Base-by-base conservation (phyloP, 1,284 basidiomycete species). In the Binderoboletus segoi region DNA sequence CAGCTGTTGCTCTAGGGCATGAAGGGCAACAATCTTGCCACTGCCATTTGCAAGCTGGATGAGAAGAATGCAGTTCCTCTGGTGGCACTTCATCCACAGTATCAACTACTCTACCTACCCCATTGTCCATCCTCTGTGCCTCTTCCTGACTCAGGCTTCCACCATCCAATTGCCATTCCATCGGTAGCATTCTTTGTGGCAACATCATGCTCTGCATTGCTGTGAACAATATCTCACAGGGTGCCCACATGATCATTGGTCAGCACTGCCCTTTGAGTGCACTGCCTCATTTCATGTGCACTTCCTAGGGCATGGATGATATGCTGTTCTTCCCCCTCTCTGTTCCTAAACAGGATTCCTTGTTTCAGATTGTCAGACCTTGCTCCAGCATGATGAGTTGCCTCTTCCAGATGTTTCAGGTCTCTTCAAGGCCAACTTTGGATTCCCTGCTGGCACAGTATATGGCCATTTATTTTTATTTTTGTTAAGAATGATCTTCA, bases 81-180 rank as follows among this genome's bases (percentile, higher is more conserved):
- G 13, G 13, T 20, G 51, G 54, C 54, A 32, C 61, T 43, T 46
- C 63, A 53, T 42, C 59, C 38, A 44, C 63, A 52, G 51, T 58
- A 56, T 30, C 57, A 53, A 48, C 48, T 53, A 13, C 56, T 70
- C 50, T 72, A 74, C 58, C 70, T 71, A 8, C 77, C 76, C n/a
- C 82, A 85, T 54, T 79, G 85, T 0, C 78, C 85, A 2, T 88
- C 86, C 0, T 86, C 84, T 1, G 86, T 86, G 0, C 86, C 86
- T 1, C 79, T 88, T 1, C 84, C 84, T 0, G 78, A 79, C 54
- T 61, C 69, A 28, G 65, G 71, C 8, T 73, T 74, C 57, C 63
- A n/a, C n/a, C n/a, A 69, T 43, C 67, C 66, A 3, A 80, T 81
- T 37, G 64, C 76, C 7, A 61, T 80, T 12, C 80, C 81, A 0